Percentiles rank a stretch among this genome's conserved stretches.
These are phyloP conservation scores for Fusarium aywerte DNA, from an alignment of 2,329 filamentous ascomycete species.

Conservation along the genomic window DNA sequence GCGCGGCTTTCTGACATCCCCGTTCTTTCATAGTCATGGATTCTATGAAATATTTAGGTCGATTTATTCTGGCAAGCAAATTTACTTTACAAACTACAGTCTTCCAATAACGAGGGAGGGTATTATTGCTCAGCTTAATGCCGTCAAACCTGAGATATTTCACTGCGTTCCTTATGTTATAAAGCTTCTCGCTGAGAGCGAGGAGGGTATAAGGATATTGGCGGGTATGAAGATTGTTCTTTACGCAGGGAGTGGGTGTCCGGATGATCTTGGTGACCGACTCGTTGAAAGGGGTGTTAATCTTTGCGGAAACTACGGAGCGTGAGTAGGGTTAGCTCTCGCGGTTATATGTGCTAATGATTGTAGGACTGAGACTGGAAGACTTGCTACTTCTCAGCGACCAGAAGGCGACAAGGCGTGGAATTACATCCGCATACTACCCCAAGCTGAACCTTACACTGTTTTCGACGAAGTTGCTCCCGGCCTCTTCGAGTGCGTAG, in stretches of 20 bases:
- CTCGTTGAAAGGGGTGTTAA: slow-evolving; percentile 65
- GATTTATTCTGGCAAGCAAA: slow-evolving; percentile 60
- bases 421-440: slow-evolving; percentile 50
- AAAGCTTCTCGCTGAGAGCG: slow-evolving; percentile 69
- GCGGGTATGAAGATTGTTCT: slow-evolving; percentile 62
- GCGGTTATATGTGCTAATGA: background rate
- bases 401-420: slow-evolving; percentile 44
- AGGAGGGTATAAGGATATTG: slow-evolving; percentile 62
- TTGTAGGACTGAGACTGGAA: slow-evolving; percentile 43
- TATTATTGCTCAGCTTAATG: slow-evolving; percentile 57
- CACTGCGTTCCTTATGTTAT: slow-evolving; percentile 72
- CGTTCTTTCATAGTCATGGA: slow-evolving; percentile 70
- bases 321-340: slow-evolving; percentile 50
- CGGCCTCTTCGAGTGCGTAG: slow-evolving; percentile 52
- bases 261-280: slow-evolving; percentile 66
- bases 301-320: slow-evolving; percentile 66
- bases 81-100: slow-evolving; percentile 64
- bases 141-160: slow-evolving; percentile 59
- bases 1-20: slow-evolving; percentile 64
- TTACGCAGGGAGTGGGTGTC: slow-evolving; percentile 68
- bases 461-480: slow-evolving; percentile 46
- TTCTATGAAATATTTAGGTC: slow-evolving; percentile 65
- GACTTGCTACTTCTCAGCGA: slow-evolving; percentile 44
- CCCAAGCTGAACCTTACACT: slow-evolving; percentile 37
- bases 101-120: slow-evolving; percentile 65